Base-by-base conservation (phyloP, 495 filamentous ascomycete species). In the Penicillium nucicola region DNA sequence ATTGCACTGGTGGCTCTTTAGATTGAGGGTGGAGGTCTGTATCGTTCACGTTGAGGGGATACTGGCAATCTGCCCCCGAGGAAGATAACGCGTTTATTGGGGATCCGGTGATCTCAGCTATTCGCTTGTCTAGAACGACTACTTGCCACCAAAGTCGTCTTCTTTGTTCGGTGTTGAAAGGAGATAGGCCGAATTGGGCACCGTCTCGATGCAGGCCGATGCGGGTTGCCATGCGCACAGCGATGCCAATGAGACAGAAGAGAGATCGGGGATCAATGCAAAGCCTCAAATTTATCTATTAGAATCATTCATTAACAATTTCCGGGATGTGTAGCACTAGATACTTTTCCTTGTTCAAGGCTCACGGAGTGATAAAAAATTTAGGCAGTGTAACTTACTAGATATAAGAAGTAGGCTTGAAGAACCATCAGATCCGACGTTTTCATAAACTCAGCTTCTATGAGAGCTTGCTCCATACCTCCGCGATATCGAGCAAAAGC, bases 71-170 rank as follows among this genome's bases (percentile, higher is more conserved):
- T 3, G 42, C 52, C 15, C 33, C 57, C 56, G 56, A 55, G 25
- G 30, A 81, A 38, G 68, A 83, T 55, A 76, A 62, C n/a, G 72
- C 69, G 59, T 72, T 79, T 49, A 85, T 77, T 25, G 79, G 79
- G 13, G 81, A 84, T 23, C 85, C 85, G 20, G 83, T 79, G 31
- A 86, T 78, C 56, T 85, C 84, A 15, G 77, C 78, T 8, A 83
- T 75, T 31, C 84, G 78, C 36, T 77, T 74, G 56, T 91, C 87
- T 14, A 89, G 75, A 17, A 79, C 69, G 45, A 80, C 78, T 7
- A 89, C 67, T 56, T 85, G 84, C 84, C 85, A 88, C 87, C 87
- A 90, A 4, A 89, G 61, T 17, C 86, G 74, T 41, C 85, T 68
- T 14, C 87, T 73, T 63, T 82, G 77, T 65, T 90, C 87, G 2